phyloP scores from a whole-genome alignment of 805 yeast genomes.

The Candida nanaspora region DNA sequence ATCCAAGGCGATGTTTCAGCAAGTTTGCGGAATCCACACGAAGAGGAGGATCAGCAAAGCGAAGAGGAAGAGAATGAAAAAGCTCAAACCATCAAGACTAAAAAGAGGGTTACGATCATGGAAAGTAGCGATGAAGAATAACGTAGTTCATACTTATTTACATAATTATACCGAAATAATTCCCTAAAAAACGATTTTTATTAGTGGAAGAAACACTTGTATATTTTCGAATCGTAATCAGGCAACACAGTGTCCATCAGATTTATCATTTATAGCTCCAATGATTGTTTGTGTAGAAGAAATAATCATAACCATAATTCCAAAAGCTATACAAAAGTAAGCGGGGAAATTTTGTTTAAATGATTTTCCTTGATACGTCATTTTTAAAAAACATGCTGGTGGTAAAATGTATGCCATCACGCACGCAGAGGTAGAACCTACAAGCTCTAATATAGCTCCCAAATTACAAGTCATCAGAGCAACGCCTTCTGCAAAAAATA shows the following conservation, averaged over 20 bases:
- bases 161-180: too few relatives aligned
- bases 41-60: not conserved
- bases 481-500: conserved; percentile 64
- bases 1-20: not conserved
- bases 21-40: not conserved
- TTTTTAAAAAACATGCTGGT: conserved; percentile 70
- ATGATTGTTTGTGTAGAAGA: conserved; percentile 72
- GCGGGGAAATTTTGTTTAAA: conserved; percentile 45
- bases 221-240: too few relatives aligned
- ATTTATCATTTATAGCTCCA: conserved; percentile 30
- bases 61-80: conserved; percentile 1
- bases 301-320: conserved; percentile 67
- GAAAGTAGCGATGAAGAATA: conserved; percentile 9
- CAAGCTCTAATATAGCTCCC: conserved; percentile 82
- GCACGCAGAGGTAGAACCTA: conserved; percentile 91
- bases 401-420: conserved; percentile 89
- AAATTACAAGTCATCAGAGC: conserved; percentile 78
- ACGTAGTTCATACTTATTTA: not conserved
- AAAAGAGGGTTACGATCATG: conserved; percentile 5
- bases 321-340: conserved; percentile 59
- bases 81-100: conserved; percentile 2
- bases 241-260: conserved; percentile 43
- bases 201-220: too few relatives aligned
- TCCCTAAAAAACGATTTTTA: too few relatives aligned
- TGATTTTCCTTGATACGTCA: conserved; percentile 42